Evolutionary conservation across 441 rosid genomes (phyloP), one percentile per base, ranked within the genome.

Genomic region (Populus hybrid): DNA sequence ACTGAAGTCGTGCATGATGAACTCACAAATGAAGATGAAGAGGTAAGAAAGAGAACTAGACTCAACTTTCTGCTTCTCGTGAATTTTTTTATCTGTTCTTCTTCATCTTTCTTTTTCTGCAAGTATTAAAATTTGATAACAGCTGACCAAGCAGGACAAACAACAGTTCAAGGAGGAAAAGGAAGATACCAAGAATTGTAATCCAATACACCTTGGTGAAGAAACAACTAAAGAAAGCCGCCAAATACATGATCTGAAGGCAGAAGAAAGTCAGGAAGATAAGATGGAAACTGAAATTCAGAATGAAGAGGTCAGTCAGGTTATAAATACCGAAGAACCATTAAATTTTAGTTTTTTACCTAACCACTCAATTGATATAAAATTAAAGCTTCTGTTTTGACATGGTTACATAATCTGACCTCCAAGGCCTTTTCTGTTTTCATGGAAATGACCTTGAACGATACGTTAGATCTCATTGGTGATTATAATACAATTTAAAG

Each of bases 31-130:
- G 84, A 81, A 82, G 80, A 68, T 42, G 84, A 81, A 82, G 80
- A 92, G 97, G 98, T 92, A 73, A 82, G 82, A 24, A 19, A 67
- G 46, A 79, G 12, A 71, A 61, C 5, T 14, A 70, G 34, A 78
- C 7, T 8, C 21, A 76, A 77, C 67, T 73, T 34, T 4, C 32
- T 30, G 21, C 57, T 21, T 59, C 75, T 65, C 57, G 34, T 11
- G 64, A 75, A 35, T 32, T 74, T 67, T 67, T 61, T 34, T 9
- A 34, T 19, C 32, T 34, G 1, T 14, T 14, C 19, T 30, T 2
- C 10, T 30, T 30, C 14, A 2, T 23, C 3, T 59, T 70, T 24
- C 59, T n/a, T 4, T 40, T 34, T 67, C 46, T 16, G 11, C 61
- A 74, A 34, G 40, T 23, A n/a, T 72, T 61, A 30, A 75, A 72